These are phyloP conservation scores for Gentiana macrophylla DNA, from an alignment of 257 asterid species.

Conservation along the genomic window DNA sequence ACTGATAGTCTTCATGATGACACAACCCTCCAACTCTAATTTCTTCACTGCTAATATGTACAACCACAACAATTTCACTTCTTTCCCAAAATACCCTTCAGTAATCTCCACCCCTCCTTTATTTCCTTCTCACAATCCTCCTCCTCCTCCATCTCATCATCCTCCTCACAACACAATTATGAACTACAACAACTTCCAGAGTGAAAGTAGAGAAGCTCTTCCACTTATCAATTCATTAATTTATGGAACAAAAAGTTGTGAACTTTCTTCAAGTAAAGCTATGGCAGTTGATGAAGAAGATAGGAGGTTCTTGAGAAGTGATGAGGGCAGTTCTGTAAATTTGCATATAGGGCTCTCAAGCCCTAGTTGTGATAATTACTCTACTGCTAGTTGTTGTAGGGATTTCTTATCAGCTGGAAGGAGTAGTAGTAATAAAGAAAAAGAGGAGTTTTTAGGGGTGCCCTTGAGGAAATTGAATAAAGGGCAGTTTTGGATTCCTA, in stretches of 20 bases:
- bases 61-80: not conserved
- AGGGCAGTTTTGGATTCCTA: conserved; percentile 87
- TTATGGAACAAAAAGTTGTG: conserved; percentile 11
- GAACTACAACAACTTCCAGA: conserved; percentile 1
- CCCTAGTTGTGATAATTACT: conserved; percentile 36
- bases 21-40: conserved; percentile 43
- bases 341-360: conserved; percentile 71
- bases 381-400: conserved; percentile 10
- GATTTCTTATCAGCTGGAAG: conserved; percentile 5
- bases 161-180: not conserved
- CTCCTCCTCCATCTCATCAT: not conserved
- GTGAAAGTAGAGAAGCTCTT: conserved; percentile 48
- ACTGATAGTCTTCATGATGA: conserved; percentile 26
- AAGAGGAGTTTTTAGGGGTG: conserved; percentile 32
- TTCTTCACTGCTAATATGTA: conserved; percentile 35
- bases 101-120: conserved; percentile 1
- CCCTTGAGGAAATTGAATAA: conserved; percentile 48
- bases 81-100: too few species aligned
- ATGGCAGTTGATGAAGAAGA: conserved; percentile 1
- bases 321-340: conserved; percentile 19
- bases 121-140: not conserved
- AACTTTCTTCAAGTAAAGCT: conserved; percentile 16
- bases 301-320: not conserved
- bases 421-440: not conserved
- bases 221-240: conserved; percentile 57